These are phyloP conservation scores for Hemisphaericaspora lyxosophila DNA, from an alignment of 1,139 yeast genomes.

Conservation along the genomic window DNA sequence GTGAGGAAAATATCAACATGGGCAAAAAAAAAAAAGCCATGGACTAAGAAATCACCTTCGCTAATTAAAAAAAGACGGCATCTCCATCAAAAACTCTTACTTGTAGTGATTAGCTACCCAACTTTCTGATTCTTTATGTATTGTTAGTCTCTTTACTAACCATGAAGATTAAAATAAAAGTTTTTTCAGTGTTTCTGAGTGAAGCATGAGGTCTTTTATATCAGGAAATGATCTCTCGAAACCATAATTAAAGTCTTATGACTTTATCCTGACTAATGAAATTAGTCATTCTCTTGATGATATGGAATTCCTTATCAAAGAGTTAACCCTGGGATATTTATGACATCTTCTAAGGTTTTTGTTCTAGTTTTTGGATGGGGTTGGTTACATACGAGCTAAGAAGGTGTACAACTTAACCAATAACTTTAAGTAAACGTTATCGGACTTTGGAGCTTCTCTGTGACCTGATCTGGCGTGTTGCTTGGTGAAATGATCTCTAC, in stretches of 20 bases:
- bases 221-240: too few relatives aligned
- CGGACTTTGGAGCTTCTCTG: conserved; percentile 99
- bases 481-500: conserved; percentile 96
- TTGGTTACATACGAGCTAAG: conserved; percentile 92
- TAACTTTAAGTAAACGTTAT: conserved; percentile 96
- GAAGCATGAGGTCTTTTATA: too few relatives aligned
- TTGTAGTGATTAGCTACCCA: conserved; percentile 13
- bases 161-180: conserved; percentile 4
- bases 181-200: conserved; percentile 7
- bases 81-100: conserved; percentile 5
- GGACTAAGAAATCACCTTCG: not conserved
- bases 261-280: conserved; percentile 1
- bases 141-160: conserved; percentile 15
- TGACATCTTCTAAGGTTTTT: conserved; percentile 12
- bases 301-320: conserved; percentile 5
- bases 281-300: conserved; percentile 1
- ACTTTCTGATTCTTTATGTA: conserved; percentile 5
- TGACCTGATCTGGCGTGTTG: conserved; percentile 95
- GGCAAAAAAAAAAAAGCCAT: not conserved
- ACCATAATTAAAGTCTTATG: conserved; percentile 7
- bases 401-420: conserved; percentile 97
- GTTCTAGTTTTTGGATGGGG: not conserved
- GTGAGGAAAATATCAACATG: not conserved
- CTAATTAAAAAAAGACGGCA: not conserved
- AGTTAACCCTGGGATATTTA: not conserved